Base-by-base conservation (phyloP, 2,329 filamentous ascomycete species). In the Sarocladium strictum region DNA sequence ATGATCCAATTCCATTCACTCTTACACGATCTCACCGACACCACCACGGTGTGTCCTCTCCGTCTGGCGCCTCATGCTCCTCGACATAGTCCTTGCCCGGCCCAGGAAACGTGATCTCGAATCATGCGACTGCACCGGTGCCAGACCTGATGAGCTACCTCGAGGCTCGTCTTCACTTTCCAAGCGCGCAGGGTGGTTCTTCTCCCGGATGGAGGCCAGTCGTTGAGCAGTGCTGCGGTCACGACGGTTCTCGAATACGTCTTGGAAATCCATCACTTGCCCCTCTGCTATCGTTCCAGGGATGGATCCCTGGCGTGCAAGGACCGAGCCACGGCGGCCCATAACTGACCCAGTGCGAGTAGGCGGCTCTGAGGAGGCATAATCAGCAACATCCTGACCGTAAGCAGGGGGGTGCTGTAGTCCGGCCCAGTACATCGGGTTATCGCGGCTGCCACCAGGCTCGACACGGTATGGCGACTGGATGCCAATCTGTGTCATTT, bases 401-500 rank as follows among this genome's bases (percentile, higher is more conserved):
- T 70, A 67, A 1, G 65, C 62, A 7, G 68, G 69, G 12, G 71
- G 72, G 7, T 67, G 68, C 23, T 67, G 63, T 47, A 63, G 57
- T 52, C 64, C 69, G 53, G 69, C 58, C 63, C 74, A 77, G 64
- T 73, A 89, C 63, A 89, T 75, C 2, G 88, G 88, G 62, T 83
- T 80, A 45, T 85, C 84, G 58, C 83, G 76, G 65, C 83, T 86
- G 65, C 85, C 84, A 61, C 88, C 88, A 55, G 87, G 85, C 67
- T 84, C 72, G 56, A 70, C 62, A 54, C 72, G 71, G 64, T 68
- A 69, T 4, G 91, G 90, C 54, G 89, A 89, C 76, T 96, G 88
- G 67, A 96, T 94, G 56, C 90, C 90, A 53, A 93, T 78, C 54
- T 90, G 84, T 58, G 88, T 81, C 76, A 97, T 91, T 54, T 89